Evolutionary conservation across 2,329 filamentous ascomycete genomes (phyloP).

Genomic region (Cladorrhinum sp.): DNA sequence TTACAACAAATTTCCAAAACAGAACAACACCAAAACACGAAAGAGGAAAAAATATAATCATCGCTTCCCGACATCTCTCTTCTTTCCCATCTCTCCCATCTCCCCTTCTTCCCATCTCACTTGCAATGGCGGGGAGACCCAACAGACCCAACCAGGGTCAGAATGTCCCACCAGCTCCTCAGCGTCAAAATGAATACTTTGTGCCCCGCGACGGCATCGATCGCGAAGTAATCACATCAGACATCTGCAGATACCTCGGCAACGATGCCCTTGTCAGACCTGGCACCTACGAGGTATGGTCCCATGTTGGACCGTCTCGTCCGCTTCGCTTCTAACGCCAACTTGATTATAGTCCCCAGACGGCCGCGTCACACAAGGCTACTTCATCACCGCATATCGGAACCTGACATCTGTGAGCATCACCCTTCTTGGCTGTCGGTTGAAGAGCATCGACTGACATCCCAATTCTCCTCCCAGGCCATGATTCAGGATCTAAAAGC

Average conservation of each 20-base stretch:
- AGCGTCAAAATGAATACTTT: conserved; percentile 73
- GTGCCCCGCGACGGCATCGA: conserved; percentile 77
- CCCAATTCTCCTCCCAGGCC: conserved; percentile 40
- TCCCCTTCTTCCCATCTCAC: neutral
- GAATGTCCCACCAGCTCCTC: conserved; percentile 38
- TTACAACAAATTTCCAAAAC: neutral
- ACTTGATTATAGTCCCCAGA: conserved; percentile 41
- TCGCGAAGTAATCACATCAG: conserved; percentile 78
- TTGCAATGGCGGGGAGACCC: conserved; percentile 41
- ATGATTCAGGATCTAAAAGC: conserved; percentile 63
- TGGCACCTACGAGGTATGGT: conserved; percentile 68
- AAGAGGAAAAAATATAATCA: neutral
- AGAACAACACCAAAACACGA: neutral
- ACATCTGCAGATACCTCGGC: conserved; percentile 80
- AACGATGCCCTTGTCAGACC: conserved; percentile 78
- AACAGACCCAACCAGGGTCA: conserved; percentile 34
- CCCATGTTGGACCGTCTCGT: conserved; percentile 8
- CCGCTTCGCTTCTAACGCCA: conserved; percentile 9
- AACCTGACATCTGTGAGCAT: conserved; percentile 70
- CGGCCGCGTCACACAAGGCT: conserved; percentile 64
- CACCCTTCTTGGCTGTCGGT: neutral
- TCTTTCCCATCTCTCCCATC: too few relatives aligned
- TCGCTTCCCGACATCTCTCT: neutral
- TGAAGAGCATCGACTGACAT: neutral
- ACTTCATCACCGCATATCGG: conserved; percentile 75